Conservation (phyloP, 495 filamentous ascomycete species). For the Coniosporium apollinis region DNA sequence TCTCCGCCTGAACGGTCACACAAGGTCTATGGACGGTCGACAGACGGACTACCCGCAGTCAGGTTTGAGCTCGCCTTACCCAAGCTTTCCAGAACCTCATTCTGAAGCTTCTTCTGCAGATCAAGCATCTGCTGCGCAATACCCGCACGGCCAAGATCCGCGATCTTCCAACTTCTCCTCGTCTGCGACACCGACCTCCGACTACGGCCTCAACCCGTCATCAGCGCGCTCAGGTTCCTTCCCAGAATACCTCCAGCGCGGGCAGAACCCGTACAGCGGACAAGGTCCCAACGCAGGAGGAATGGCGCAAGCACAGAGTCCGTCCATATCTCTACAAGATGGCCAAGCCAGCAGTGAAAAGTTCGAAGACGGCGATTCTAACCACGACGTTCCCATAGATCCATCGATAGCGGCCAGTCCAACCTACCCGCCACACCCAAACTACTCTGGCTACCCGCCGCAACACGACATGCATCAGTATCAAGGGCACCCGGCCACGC, state of each 20-base stretch:
- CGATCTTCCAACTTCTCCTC: slow-evolving; percentile 54
- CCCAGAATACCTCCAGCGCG: slow-evolving; percentile 50
- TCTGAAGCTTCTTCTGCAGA: slow-evolving; percentile 77
- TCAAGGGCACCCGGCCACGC: slow-evolving; percentile 25
- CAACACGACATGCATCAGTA: slow-evolving; percentile 74
- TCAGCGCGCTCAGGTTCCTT: slow-evolving; percentile 66
- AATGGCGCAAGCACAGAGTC: slow-evolving; percentile 98
- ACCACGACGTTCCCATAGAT: slow-evolving; percentile 97
- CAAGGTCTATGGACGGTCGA: slow-evolving; percentile 71
- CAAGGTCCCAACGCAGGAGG: slow-evolving; percentile 61
- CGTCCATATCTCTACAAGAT: slow-evolving; percentile 71
- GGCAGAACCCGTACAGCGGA: slow-evolving; percentile 47
- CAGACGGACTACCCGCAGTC: slow-evolving; percentile 89
- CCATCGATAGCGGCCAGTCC: slow-evolving; percentile 89
- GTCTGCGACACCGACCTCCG: slow-evolving; percentile 71
- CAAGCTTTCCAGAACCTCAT: slow-evolving; percentile 48
- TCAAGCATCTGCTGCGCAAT: slow-evolving; percentile 68
- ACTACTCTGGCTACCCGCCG: slow-evolving; percentile 75
- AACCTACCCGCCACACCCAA: slow-evolving; percentile 57
- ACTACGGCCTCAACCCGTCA: slow-evolving; percentile 67
- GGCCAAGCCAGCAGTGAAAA: slow-evolving; percentile 50
- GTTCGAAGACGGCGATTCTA: slow-evolving; percentile 65
- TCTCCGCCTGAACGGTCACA: slow-evolving; percentile 14
- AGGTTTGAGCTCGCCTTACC: slow-evolving; percentile 85
- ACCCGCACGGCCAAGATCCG: slow-evolving; percentile 49